Percentiles rank a stretch among this genome's conserved stretches.
These are phyloP conservation scores for Dillenia turbinata DNA, from an alignment of 164 flowering plant genomes.

Conservation along the genomic window DNA sequence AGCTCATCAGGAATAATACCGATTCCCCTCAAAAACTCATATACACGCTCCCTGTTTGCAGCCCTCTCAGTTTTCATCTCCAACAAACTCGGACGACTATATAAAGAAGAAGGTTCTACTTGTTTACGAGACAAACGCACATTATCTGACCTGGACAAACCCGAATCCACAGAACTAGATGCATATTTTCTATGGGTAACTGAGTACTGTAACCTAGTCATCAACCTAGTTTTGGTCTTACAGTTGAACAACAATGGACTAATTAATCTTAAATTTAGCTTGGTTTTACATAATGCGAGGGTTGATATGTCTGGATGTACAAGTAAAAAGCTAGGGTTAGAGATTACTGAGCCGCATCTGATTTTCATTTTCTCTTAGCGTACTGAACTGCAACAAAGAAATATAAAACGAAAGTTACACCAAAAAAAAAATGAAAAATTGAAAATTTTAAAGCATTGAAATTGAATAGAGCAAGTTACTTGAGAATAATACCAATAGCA, in stretches of 20 bases:
- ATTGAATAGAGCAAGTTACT: no score
- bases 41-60: constrained; percentile 65
- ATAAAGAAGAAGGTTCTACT: constrained; percentile 51
- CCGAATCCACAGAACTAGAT: constrained; percentile 26
- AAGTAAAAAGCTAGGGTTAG: constrained; percentile 50
- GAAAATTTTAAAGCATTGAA: no score
- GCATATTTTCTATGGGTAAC: constrained; percentile 35
- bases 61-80: constrained; percentile 75
- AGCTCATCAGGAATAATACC: constrained; percentile 92
- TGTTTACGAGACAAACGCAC: constrained; percentile 21
- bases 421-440: no score
- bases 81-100: constrained; percentile 71
- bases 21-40: constrained; percentile 65
- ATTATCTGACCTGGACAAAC: constrained; percentile 22
- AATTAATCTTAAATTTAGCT: constrained; percentile 15
- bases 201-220: constrained; percentile 26
- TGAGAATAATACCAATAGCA: no score
- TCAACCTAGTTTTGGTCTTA: constrained; percentile 28
- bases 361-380: constrained; percentile 35
- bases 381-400: no score
- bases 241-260: constrained; percentile 12
- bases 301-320: constrained; percentile 44
- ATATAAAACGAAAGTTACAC: no score
- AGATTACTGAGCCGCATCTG: constrained; percentile 30
- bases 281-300: constrained; percentile 21